Evolutionary conservation across 176 grass and related monocot genomes (phyloP).

Genomic region (Musa troglodytarum): DNA sequence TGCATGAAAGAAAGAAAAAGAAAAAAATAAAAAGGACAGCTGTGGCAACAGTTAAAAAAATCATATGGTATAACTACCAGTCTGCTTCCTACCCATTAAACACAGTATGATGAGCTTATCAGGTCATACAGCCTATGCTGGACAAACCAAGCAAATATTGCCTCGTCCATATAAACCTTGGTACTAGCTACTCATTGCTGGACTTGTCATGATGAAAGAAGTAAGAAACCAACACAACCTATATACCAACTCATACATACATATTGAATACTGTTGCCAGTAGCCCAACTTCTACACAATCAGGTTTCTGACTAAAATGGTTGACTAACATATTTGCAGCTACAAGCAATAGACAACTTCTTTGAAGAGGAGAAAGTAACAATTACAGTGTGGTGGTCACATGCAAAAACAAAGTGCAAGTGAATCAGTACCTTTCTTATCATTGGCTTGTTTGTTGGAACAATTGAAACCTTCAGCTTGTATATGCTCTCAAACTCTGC

Average conservation of each 20-base stretch:
- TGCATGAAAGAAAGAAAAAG: too few relatives aligned
- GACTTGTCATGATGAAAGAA: too few relatives aligned
- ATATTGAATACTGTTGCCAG: not conserved
- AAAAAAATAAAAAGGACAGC: too few relatives aligned
- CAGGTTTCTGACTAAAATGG: not conserved
- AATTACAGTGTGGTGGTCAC: not conserved
- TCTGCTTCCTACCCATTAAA: too few relatives aligned
- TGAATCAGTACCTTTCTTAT: constrained; percentile 71
- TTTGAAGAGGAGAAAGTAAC: constrained; percentile 7
- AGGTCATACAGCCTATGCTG: too few relatives aligned
- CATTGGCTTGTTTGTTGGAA: constrained; percentile 96
- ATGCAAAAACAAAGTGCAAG: not conserved
- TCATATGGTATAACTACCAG: too few relatives aligned
- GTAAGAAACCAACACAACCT: not conserved
- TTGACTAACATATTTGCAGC: not conserved
- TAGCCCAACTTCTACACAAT: not conserved
- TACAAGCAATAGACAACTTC: not conserved
- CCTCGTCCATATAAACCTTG: too few relatives aligned
- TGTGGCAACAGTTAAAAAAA: too few relatives aligned
- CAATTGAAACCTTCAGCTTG: constrained; percentile 90
- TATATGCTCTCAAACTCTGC: constrained; percentile 97
- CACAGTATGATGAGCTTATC: too few relatives aligned
- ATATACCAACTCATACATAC: not conserved
- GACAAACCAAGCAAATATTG: too few relatives aligned
- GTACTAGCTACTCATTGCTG: too few relatives aligned